Base-by-base conservation (phyloP, 2,329 filamentous ascomycete species). In the Phoma herbarum region DNA sequence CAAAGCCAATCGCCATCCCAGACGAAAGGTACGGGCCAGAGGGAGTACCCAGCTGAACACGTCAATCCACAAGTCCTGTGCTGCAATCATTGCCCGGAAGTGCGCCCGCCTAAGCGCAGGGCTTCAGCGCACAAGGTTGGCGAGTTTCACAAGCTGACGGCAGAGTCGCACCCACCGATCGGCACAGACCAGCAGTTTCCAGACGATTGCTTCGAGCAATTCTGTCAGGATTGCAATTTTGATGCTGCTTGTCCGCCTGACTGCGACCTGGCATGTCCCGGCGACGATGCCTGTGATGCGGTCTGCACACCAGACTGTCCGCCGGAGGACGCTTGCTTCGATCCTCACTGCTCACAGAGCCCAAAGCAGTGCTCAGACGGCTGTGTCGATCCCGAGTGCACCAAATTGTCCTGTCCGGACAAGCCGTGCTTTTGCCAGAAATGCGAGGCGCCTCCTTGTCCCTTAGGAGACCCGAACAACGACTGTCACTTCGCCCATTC, bases 341-440 rank as follows among this genome's bases (percentile, higher is more conserved):
- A 79, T 56, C 76, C 77, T 26, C 67, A 74, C 51, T 79, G 71
- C 52, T 63, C 66, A 11, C 66, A 71, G 48, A 65, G 60, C 41
- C 61, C 70, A 18, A 56, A 57, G n/a, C 60, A 69, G 23, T 77
- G 74, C 50, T 46, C 64, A 35, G 72, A 76, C 39, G 58, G 68
- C 20, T 77, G 75, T 62, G 65, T 69, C 35, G 73, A 77, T 35
- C 71, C 71, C 8, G 71, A 75, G 23, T 78, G 76, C 53, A 72
- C 69, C 25, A 74, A 77, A 51, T 31, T 62, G 26, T 62, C 73
- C 16, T 75, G 63, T 57, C 69, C 72, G 10, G 66, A 71, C 33
- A 57, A 70, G 31, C 64, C 71, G 28, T 78, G 76, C 66, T 73
- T 70, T 60, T 75, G 74, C 46, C 69, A 73, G 53, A 70, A 72